A percentile compares a stretch with the other conserved stretches of the same genome.
phyloP scores from a whole-genome alignment of 495 filamentous ascomycete species.

The Aspergillus indologenus region DNA sequence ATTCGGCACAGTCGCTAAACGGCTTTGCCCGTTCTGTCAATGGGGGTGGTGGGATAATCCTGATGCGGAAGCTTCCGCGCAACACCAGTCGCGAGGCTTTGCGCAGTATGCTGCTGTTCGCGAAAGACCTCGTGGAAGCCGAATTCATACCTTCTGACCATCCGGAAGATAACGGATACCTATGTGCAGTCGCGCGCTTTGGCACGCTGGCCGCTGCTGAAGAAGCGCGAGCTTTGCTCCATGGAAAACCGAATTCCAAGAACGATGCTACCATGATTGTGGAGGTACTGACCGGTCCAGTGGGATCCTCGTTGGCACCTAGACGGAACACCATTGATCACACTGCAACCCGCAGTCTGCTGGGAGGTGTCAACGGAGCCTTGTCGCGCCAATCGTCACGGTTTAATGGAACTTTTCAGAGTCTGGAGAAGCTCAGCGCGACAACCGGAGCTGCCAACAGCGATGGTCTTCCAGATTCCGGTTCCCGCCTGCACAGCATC shows the following conservation, averaged over 20 bases:
- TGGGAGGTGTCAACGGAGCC: slow-evolving; percentile 54
- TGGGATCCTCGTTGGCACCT: slow-evolving; percentile 40
- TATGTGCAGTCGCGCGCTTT: slow-evolving; percentile 75
- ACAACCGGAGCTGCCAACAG: slow-evolving; percentile 53
- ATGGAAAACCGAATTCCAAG: slow-evolving; percentile 74
- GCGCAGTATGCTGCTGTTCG: slow-evolving; percentile 79
- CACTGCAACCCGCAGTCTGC: slow-evolving; percentile 44
- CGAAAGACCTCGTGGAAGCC: slow-evolving; percentile 73
- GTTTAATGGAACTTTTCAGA: slow-evolving; percentile 75
- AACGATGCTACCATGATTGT: slow-evolving; percentile 78
- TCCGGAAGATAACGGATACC: slow-evolving; percentile 67
- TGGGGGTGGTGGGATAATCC: slow-evolving; percentile 48
- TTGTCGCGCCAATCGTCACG: slow-evolving; percentile 67
- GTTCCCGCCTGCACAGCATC: slow-evolving; percentile 63
- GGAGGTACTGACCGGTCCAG: slow-evolving; percentile 57
- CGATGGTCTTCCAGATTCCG: slow-evolving; percentile 57
- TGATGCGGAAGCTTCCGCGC: slow-evolving; percentile 73
- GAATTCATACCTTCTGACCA: slow-evolving; percentile 65
- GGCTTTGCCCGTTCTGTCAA: slow-evolving; percentile 36
- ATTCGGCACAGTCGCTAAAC: slow-evolving; percentile 48
- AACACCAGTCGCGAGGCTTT: slow-evolving; percentile 71
- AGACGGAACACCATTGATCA: slow-evolving; percentile 63
- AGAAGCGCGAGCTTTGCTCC: slow-evolving; percentile 70
- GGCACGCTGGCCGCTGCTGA: slow-evolving; percentile 66
- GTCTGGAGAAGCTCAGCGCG: slow-evolving; percentile 67